phyloP scores from a whole-genome alignment of 2,329 filamentous ascomycete species.

The Cercospora berteroae region DNA sequence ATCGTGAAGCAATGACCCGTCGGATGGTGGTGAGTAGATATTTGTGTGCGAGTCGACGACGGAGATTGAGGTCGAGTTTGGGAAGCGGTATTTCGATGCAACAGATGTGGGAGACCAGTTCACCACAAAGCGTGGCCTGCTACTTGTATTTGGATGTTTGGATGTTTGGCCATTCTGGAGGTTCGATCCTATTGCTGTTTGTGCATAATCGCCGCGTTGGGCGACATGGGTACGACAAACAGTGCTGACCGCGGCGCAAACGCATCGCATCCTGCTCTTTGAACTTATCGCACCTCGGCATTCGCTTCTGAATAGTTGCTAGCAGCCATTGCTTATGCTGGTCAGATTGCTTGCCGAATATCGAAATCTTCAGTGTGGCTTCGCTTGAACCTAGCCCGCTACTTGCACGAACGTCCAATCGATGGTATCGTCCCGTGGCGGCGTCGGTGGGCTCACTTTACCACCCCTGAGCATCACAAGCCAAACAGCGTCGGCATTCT shows the following conservation, averaged over 20 bases:
- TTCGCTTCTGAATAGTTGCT: neutral
- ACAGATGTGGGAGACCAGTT: neutral
- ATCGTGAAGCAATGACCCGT: constrained; percentile 1
- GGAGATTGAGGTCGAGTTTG: neutral
- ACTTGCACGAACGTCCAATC: constrained; percentile 14
- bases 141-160: constrained; percentile 17
- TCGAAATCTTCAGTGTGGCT: neutral
- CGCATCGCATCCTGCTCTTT: neutral
- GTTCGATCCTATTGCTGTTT: constrained; percentile 11
- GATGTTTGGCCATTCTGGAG: constrained; percentile 13
- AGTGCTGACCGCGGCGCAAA: constrained; percentile 8
- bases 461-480: constrained; percentile 49
- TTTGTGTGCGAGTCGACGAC: neutral
- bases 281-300: neutral
- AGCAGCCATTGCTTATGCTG: neutral
- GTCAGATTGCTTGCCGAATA: neutral
- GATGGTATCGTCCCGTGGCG: neutral
- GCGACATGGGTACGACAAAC: constrained; percentile 15
- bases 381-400: constrained; percentile 4
- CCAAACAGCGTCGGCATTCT: constrained; percentile 79
- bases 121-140: neutral
- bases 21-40: neutral
- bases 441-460: constrained; percentile 1
- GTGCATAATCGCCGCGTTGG: constrained; percentile 12
- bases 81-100: neutral